phyloP scores from a whole-genome alignment of 2,329 filamentous ascomycete genomes.

The Fusarium buharicum region DNA sequence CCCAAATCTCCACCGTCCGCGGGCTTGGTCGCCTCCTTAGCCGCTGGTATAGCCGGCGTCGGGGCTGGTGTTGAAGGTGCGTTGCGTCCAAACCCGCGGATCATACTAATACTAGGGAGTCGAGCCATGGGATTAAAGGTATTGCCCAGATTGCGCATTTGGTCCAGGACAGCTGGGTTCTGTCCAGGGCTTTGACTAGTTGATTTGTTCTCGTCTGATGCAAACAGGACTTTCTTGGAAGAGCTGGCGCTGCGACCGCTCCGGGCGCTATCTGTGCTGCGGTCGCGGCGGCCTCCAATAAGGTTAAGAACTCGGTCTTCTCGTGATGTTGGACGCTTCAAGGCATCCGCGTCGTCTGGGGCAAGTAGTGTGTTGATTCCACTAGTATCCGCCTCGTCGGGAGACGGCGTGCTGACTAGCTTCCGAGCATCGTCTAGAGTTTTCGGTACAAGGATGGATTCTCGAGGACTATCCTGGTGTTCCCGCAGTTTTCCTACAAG shows the following conservation, averaged over 20 bases:
- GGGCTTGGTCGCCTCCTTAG: constrained; percentile 52
- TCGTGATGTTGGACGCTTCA: constrained; percentile 46
- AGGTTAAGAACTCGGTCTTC: constrained; percentile 77
- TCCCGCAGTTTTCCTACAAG: constrained; percentile 89
- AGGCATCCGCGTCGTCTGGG: constrained; percentile 50
- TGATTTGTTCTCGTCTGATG: constrained; percentile 51
- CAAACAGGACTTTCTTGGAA: constrained; percentile 66
- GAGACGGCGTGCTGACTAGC: constrained; percentile 79
- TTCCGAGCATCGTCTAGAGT: constrained; percentile 93
- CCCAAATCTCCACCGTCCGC: constrained; percentile 66
- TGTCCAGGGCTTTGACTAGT: constrained; percentile 35
- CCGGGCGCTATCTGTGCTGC: constrained; percentile 77
- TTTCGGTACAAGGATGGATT: constrained; percentile 75
- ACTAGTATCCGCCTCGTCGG: constrained; percentile 70
- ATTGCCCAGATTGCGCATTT: constrained; percentile 82
- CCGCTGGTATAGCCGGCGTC: constrained; percentile 51
- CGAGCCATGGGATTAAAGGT: constrained; percentile 85
- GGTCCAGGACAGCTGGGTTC: constrained; percentile 75
- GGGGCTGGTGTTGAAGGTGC: constrained; percentile 53
- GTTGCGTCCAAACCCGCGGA: constrained; percentile 78
- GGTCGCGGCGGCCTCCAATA: constrained; percentile 79
- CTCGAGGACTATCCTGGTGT: constrained; percentile 59
- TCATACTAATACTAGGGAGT: constrained; percentile 76
- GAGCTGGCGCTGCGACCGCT: constrained; percentile 73
- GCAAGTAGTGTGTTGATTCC: constrained; percentile 64